These are phyloP conservation scores for Podaxis rugospora DNA, from an alignment of 768 basidiomycete genomes.

Conservation along the genomic window DNA sequence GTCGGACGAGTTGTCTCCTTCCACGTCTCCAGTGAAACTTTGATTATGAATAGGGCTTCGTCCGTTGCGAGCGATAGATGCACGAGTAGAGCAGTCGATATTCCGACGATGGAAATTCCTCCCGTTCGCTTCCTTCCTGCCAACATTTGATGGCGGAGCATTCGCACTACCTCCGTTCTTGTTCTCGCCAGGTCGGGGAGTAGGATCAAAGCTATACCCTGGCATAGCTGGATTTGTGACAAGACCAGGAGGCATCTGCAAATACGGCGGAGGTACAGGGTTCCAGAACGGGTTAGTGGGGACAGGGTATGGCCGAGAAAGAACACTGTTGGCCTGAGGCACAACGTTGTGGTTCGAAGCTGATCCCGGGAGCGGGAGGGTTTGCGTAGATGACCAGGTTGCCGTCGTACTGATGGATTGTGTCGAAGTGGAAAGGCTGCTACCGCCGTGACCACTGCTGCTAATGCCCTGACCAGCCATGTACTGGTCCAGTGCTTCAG, in stretches of 20 bases:
- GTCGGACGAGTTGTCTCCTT: conserved; percentile 18
- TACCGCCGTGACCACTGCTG: conserved; percentile 26
- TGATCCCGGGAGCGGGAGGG: background rate
- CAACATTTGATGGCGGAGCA: background rate
- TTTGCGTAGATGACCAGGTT: background rate
- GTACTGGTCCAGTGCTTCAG: conserved; percentile 67
- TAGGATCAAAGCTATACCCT: background rate
- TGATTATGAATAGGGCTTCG: conserved; percentile 4
- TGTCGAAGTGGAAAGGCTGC: conserved; percentile 20
- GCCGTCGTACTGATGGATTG: background rate
- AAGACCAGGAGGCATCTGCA: background rate
- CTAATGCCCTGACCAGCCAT: conserved; percentile 33
- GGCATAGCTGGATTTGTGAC: background rate
- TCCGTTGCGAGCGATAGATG: conserved; percentile 2
- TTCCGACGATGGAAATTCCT: background rate
- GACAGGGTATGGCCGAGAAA: background rate
- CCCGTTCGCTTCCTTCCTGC: background rate
- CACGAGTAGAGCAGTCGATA: background rate
- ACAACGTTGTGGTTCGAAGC: background rate
- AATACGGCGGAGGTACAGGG: background rate
- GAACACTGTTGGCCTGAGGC: background rate
- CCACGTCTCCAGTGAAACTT: conserved; percentile 14
- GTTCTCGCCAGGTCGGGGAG: background rate
- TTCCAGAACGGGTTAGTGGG: background rate
- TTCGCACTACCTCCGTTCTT: background rate